These are phyloP conservation scores for Ilex paraguariensis DNA, from an alignment of 305 asterid genomes.

Conservation along the genomic window DNA sequence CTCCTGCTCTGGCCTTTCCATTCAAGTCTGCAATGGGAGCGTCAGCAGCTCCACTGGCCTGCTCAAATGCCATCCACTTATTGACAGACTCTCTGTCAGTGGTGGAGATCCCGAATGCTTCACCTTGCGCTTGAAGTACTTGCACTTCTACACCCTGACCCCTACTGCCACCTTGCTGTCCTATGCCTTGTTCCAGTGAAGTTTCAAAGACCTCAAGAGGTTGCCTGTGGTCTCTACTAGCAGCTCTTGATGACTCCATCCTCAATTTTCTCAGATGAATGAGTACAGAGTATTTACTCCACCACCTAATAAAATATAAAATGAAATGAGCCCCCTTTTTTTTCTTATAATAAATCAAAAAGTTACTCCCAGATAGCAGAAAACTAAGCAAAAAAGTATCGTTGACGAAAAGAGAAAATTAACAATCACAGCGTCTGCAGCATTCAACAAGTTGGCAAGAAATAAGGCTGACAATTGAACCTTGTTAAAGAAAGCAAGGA, in stretches of 20 bases:
- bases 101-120: constrained; percentile 9
- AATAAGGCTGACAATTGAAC: too few relatives aligned
- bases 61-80: constrained; percentile 77
- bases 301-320: not conserved
- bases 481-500: too few relatives aligned
- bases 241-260: constrained; percentile 39
- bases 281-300: not conserved
- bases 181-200: constrained; percentile 22
- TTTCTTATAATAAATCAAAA: not conserved
- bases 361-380: not conserved
- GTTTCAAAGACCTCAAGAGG: constrained; percentile 58
- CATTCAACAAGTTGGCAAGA: too few relatives aligned
- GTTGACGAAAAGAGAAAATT: too few relatives aligned
- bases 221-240: constrained; percentile 19
- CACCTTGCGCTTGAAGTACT: constrained; percentile 32
- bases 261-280: constrained; percentile 8
- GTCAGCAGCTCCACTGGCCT: constrained; percentile 10
- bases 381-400: not conserved
- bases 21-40: constrained; percentile 1
- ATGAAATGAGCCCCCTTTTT: not conserved
- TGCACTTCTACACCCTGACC: constrained; percentile 23
- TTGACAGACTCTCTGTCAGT: constrained; percentile 14
- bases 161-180: constrained; percentile 18
- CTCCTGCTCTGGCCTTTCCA: constrained; percentile 16
- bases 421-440: too few relatives aligned